Evolutionary conservation across 768 basidiomycete species (phyloP), one percentile per base, ranked within the genome.

Genomic region (Gloeophyllum trabeum): DNA sequence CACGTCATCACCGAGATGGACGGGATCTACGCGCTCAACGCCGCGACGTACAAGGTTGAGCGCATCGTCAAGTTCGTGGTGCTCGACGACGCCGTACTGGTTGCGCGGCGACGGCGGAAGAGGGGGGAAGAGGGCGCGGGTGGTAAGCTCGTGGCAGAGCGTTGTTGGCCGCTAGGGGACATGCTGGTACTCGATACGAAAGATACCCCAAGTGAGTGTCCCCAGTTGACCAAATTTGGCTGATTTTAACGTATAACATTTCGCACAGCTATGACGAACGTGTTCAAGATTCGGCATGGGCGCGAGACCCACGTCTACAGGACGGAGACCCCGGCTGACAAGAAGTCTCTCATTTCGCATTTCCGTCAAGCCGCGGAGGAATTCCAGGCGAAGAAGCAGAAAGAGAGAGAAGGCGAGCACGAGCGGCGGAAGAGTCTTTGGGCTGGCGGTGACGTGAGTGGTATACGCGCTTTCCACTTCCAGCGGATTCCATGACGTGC

Each of bases 241-340:
- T 22, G n/a, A n/a, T n/a, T n/a, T 20, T 5, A 19, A 10, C 3
- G 3, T 14, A 21, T 6, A 26, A 24, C 14, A 14, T 40, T 3
- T 6, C 16, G 2, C 22, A 2, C 16, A 3, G 82, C 63, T 39
- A 81, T 98, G 70, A 89, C 82, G n/a, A 96, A 98, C 51, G 93
- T 97, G 3, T 86, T 98, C 71, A 97, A 97, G 67, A 79, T 99
- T 48, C 73, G 85, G 46, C 79, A 92, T 46, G 82, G 86, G 4
- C 96, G 94, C 59, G 94, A 98, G 59, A 87, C 87, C 1, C 82
- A 92, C 55, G 91, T 99, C 5, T 98, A 90, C 59, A 79, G 93
- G 25, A 88, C 88, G 2, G 88, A 93, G 44, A 70, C 70, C 5
- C 54, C 78, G 0, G 65, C 79, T 20, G 91, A 97, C 54, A 99